Evolutionary conservation across 2,329 filamentous ascomycete genomes (phyloP), one percentile per base, ranked within the genome.

Genomic region (Alternaria infectoria): DNA sequence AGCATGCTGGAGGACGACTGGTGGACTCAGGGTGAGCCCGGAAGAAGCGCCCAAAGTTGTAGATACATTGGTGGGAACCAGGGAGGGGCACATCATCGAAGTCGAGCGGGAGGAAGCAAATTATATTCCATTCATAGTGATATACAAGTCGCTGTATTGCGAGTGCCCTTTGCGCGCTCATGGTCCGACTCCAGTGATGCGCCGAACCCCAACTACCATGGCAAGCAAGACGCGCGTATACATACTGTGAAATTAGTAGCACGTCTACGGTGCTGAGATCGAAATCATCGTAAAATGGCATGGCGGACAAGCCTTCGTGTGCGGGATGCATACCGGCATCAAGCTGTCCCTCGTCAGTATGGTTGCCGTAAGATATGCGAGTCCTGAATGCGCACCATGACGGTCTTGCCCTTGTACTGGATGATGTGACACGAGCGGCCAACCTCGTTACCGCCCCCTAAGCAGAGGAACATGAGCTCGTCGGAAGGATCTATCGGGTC

Each of bases 231-330:
- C 51, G 57, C 65, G 63, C 59, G 50, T 54, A 69, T 75, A 90
- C 94, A 92, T 96, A 98, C 96, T 99, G 96, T 89, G 93, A 98
- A 77, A 99, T 97, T 69, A 99, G 86, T 58, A 99, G 91, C 74
- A 99, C 91, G 80, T 99, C 96, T 70, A 99, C 94, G 2, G 93
- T 97, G 82, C 95, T 97, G 19, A 99, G 86, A 78, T 99, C 96
- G 81, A 98, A 99, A 77, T 98, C 94, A 79, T 99, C 96, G 81
- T 97, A 99, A 83, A 97, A 99, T 0, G 96, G 96, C 54, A 99
- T 89, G 10, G 93, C 92, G 3, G 94, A 93, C 64, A 98, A 89
- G 40, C 96, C 96, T 76, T 98, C 94, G 80, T 97, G 97, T 9
- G 93, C 96, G 54, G 96, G 94, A 80, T 99, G 96, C 83, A 97